Evolutionary conservation across 140 eudicot species (phyloP).

Genomic region (Ambrosia hybrid): DNA sequence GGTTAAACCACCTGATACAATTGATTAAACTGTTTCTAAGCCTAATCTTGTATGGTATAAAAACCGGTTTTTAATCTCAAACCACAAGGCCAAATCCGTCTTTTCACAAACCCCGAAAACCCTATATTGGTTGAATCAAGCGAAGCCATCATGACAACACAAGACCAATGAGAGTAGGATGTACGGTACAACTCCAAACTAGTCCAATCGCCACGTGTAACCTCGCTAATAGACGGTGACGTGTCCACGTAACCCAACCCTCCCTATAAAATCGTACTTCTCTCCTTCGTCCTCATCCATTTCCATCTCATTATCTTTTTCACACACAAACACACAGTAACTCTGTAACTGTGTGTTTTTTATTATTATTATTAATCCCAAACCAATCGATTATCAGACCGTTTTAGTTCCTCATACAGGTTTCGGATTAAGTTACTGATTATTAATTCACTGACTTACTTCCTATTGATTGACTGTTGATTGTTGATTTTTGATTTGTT

Average conservation of each 20-base stretch:
- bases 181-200: slow-evolving; percentile 29
- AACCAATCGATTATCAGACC: no score
- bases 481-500: neutral
- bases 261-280: slow-evolving; percentile 47
- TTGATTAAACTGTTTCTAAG: no score
- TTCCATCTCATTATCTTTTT: slow-evolving; percentile 37
- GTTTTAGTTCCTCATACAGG: no score
- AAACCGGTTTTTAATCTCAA: no score
- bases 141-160: neutral
- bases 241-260: slow-evolving; percentile 64
- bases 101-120: slow-evolving; percentile 21
- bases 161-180: slow-evolving; percentile 23
- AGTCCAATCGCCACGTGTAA: slow-evolving; percentile 45
- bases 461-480: neutral
- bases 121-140: slow-evolving; percentile 32
- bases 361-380: no score
- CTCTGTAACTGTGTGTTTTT: slow-evolving; percentile 12
- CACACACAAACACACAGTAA: slow-evolving; percentile 13
- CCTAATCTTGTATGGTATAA: no score
- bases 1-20: no score
- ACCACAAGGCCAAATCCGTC: slow-evolving; percentile 18
- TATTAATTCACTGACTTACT: no score
- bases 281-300: slow-evolving; percentile 66
- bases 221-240: slow-evolving; percentile 44
- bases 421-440: no score